Evolutionary conservation across 768 basidiomycete species (phyloP).

Genomic region (Collybia sordida): DNA sequence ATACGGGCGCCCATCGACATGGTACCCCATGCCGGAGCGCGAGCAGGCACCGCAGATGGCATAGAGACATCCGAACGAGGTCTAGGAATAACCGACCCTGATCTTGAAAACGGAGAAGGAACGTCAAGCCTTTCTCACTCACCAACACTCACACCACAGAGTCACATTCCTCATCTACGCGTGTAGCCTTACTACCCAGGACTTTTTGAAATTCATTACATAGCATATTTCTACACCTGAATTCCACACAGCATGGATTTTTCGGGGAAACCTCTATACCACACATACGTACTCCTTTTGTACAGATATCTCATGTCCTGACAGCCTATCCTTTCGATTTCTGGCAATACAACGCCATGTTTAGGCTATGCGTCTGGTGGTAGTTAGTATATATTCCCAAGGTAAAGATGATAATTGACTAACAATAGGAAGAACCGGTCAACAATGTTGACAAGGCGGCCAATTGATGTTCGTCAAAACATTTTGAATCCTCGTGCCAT

Average conservation of each 20-base stretch:
- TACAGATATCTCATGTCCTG: constrained; percentile 9
- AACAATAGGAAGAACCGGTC: constrained; percentile 84
- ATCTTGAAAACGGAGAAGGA: constrained; percentile 42
- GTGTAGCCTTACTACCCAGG: constrained; percentile 26
- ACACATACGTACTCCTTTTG: constrained; percentile 13
- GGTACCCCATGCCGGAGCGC: constrained; percentile 71
- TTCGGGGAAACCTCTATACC: constrained; percentile 10
- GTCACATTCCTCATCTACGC: constrained; percentile 38
- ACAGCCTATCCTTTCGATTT: constrained; percentile 1
- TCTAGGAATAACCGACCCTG: constrained; percentile 39
- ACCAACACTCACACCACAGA: constrained; percentile 32
- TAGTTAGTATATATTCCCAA: constrained; percentile 11
- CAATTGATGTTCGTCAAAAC: constrained; percentile 85
- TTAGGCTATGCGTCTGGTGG: constrained; percentile 16
- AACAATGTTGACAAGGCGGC: constrained; percentile 79
- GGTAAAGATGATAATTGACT: constrained; percentile 21
- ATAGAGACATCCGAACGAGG: constrained; percentile 56
- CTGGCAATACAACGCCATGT: constrained; percentile 2
- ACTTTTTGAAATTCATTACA: too few relatives aligned
- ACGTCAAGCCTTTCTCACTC: constrained; percentile 20
- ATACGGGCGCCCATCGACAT: constrained; percentile 64
- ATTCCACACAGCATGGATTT: constrained; percentile 1
- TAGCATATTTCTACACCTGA: too few relatives aligned
- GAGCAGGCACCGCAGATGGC: constrained; percentile 64
- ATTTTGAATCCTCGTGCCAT: constrained; percentile 86